Evolutionary conservation across 2,329 filamentous ascomycete genomes (phyloP).

Genomic region (Fusarium illudens): DNA sequence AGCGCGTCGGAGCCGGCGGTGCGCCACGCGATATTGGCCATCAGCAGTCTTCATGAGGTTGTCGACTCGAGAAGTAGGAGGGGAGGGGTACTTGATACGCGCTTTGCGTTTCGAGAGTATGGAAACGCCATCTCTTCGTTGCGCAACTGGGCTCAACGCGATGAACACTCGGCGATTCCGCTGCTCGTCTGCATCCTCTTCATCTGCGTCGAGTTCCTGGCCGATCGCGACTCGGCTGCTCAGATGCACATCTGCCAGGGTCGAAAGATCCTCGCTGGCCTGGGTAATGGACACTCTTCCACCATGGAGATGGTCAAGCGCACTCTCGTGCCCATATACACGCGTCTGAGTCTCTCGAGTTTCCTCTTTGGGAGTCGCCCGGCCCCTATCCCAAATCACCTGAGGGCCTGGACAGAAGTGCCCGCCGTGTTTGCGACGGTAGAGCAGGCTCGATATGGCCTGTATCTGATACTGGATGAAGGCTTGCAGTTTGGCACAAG

Average conservation of each 20-base stretch:
- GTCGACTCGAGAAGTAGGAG: slow-evolving; percentile 34
- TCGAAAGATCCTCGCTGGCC: slow-evolving; percentile 50
- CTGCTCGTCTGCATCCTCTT: slow-evolving; percentile 60
- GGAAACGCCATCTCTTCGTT: slow-evolving; percentile 57
- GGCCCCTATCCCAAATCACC: slow-evolving; percentile 46
- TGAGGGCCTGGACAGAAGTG: slow-evolving; percentile 45
- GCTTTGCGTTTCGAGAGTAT: slow-evolving; percentile 51
- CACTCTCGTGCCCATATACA: slow-evolving; percentile 55
- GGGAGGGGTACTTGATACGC: slow-evolving; percentile 27
- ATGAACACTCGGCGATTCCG: slow-evolving; percentile 44
- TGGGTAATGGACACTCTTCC: slow-evolving; percentile 41
- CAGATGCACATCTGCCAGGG: slow-evolving; percentile 56
- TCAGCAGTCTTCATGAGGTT: slow-evolving; percentile 58
- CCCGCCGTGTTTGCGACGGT: slow-evolving; percentile 48
- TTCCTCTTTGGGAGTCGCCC: slow-evolving; percentile 53
- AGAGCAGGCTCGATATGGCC: slow-evolving; percentile 41
- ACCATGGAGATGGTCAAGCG: slow-evolving; percentile 51
- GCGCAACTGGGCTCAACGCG: slow-evolving; percentile 46
- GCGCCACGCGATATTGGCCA: slow-evolving; percentile 58
- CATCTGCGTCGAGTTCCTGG: slow-evolving; percentile 63
- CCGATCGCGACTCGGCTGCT: slow-evolving; percentile 57
- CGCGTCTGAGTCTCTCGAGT: slow-evolving; percentile 52
- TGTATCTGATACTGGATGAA: slow-evolving; percentile 54
- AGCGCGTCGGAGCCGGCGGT: slow-evolving; percentile 56
- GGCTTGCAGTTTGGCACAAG: slow-evolving; percentile 48